Evolutionary conservation across 768 basidiomycete species (phyloP).

Genomic region (Phaeotremella fagi): DNA sequence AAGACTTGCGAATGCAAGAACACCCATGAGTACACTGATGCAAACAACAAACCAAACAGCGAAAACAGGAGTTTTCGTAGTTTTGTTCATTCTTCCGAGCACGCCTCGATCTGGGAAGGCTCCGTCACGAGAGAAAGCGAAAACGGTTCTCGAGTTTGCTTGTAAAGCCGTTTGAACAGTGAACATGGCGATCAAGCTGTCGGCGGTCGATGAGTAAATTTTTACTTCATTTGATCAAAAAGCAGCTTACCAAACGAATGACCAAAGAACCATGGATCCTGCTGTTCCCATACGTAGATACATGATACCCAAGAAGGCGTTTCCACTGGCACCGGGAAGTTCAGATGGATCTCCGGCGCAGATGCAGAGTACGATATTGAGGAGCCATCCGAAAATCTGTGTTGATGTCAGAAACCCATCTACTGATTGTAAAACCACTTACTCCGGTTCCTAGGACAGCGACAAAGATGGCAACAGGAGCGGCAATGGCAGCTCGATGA

Average conservation of each 20-base stretch:
- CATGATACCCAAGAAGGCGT: slow-evolving; percentile 77
- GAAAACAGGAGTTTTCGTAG: slow-evolving; percentile 69
- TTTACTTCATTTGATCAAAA: not conserved
- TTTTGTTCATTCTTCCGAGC: slow-evolving; percentile 63
- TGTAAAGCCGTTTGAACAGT: slow-evolving; percentile 71
- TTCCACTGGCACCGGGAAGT: slow-evolving; percentile 66
- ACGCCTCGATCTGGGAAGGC: slow-evolving; percentile 72
- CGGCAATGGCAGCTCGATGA: slow-evolving; percentile 48
- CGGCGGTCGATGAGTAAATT: slow-evolving; percentile 27
- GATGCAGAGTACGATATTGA: slow-evolving; percentile 80
- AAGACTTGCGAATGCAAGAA: slow-evolving; percentile 71
- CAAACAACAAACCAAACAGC: slow-evolving; percentile 70
- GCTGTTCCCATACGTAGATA: slow-evolving; percentile 67
- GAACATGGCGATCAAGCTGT: slow-evolving; percentile 82
- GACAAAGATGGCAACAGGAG: slow-evolving; percentile 51
- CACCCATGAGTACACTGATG: slow-evolving; percentile 57
- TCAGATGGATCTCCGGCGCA: slow-evolving; percentile 60
- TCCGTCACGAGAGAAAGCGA: slow-evolving; percentile 60
- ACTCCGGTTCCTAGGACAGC: slow-evolving; percentile 50
- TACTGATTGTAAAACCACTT: not conserved
- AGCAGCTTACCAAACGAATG: slow-evolving; percentile 50
- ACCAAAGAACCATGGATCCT: slow-evolving; percentile 72
- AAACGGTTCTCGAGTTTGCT: slow-evolving; percentile 73
- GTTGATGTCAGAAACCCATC: not conserved
- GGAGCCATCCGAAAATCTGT: slow-evolving; percentile 64